phyloP scores from a whole-genome alignment of 1,284 basidiomycete genomes.

The Apiotrichum mycotoxinovorans region DNA sequence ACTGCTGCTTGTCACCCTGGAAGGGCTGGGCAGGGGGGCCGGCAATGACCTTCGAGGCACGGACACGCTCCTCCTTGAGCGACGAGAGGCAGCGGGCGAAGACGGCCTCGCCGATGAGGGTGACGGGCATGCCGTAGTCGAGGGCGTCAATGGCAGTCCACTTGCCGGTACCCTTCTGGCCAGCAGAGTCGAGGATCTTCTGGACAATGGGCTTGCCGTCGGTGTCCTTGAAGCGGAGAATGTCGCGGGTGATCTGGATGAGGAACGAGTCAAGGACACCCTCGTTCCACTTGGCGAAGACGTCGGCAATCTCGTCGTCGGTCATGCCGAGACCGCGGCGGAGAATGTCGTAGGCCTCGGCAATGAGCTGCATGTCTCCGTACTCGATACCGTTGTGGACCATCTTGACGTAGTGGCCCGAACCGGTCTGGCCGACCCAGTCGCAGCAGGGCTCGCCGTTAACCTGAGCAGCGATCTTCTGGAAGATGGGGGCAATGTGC shows the following conservation, averaged over 20 bases:
- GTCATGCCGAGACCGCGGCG: constrained; percentile 86
- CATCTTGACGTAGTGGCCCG: constrained; percentile 82
- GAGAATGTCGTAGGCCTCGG: constrained; percentile 97
- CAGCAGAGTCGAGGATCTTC: constrained; percentile 94
- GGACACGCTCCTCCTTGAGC: constrained; percentile 93
- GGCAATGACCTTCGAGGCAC: constrained; percentile 84
- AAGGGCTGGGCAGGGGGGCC: constrained; percentile 90
- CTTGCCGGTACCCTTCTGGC: constrained; percentile 99
- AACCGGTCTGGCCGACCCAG: constrained; percentile 98
- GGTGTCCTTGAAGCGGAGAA: constrained; percentile 87
- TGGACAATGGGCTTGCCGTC: constrained; percentile 85
- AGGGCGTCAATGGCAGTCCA: constrained; percentile 99
- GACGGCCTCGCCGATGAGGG: constrained; percentile 98
- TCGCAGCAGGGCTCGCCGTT: constrained; percentile 97
- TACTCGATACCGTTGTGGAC: constrained; percentile 82
- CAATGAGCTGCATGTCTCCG: constrained; percentile 99
- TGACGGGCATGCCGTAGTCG: constrained; percentile 91
- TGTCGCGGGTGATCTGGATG: constrained; percentile 95
- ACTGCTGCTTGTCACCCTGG: constrained; percentile 97
- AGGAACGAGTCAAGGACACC: constrained; percentile 99
- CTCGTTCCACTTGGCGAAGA: constrained; percentile 92
- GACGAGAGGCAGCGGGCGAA: constrained; percentile 97
- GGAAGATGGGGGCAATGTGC: constrained; percentile 96
- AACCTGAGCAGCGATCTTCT: constrained; percentile 93
- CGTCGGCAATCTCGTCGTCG: constrained; percentile 82